phyloP scores from a whole-genome alignment of 208 protist genomes.

The Herpetomonas samuelpessoai region DNA sequence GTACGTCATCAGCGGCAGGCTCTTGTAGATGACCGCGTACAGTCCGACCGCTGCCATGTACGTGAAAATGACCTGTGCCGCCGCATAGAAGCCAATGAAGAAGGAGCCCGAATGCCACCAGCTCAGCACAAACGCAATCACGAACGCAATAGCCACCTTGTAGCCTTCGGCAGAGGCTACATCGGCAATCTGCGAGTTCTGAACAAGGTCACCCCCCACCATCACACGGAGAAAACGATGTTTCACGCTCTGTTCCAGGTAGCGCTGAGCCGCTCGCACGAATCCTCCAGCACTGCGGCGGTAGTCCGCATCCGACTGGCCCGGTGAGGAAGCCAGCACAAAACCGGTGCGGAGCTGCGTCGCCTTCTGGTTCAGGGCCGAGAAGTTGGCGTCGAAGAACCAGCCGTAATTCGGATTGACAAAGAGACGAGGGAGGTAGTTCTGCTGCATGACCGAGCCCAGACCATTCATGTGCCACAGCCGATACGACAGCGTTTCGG shows the following conservation, averaged over 20 bases:
- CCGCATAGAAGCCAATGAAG: slow-evolving; percentile 32
- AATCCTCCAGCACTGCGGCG: slow-evolving; percentile 11
- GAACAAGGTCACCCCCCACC: slow-evolving; percentile 34
- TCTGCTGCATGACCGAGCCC: slow-evolving; percentile 19
- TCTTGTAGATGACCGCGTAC: slow-evolving; percentile 35
- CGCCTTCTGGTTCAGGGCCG: slow-evolving; percentile 18
- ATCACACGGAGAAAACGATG: slow-evolving; percentile 15
- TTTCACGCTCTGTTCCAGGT: slow-evolving; percentile 6
- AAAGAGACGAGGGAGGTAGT: slow-evolving; percentile 26
- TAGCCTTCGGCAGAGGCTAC: slow-evolving; percentile 23
- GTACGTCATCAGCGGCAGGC: slow-evolving; percentile 38
- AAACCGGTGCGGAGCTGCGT: slow-evolving; percentile 31
- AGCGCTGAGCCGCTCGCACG: slow-evolving; percentile 10
- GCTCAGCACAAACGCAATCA: slow-evolving; percentile 30
- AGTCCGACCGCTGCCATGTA: slow-evolving; percentile 41
- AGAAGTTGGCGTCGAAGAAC: slow-evolving; percentile 55
- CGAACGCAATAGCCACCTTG: slow-evolving; percentile 34
- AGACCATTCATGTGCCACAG: slow-evolving; percentile 27
- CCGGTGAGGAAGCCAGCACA: slow-evolving; percentile 21
- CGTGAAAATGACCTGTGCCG: slow-evolving; percentile 24
- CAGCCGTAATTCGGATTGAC: slow-evolving; percentile 40
- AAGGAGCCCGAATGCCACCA: slow-evolving; percentile 41
- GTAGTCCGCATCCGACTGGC: slow-evolving; percentile 6
- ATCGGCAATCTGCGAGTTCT: slow-evolving; percentile 20
- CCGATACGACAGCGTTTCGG: slow-evolving; percentile 36